Conservation (phyloP, 805 yeast species). For the Hyphopichia homilentoma region DNA sequence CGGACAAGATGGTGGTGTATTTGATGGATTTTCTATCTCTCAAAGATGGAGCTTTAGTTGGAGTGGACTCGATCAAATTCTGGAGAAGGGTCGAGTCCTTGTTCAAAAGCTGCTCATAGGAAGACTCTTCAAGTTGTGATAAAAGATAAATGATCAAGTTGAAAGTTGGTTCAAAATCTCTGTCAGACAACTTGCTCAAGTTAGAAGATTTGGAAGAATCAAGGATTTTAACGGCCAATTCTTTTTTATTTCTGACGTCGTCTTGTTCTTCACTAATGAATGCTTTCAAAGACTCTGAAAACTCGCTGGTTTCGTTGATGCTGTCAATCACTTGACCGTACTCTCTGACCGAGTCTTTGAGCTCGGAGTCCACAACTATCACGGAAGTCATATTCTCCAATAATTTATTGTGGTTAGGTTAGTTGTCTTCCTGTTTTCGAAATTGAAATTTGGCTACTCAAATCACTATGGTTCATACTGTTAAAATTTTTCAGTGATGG, state of each 20-base stretch:
- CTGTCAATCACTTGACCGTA: slow-evolving; percentile 36
- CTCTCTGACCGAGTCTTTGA: slow-evolving; percentile 38
- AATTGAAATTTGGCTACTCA: too few relatives aligned
- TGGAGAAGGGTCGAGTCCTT: slow-evolving; percentile 21
- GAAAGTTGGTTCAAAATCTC: slow-evolving; percentile 44
- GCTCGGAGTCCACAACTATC: slow-evolving; percentile 40
- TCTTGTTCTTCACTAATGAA: slow-evolving; percentile 17
- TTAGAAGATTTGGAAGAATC: slow-evolving; percentile 23
- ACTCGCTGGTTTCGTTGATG: slow-evolving; percentile 21
- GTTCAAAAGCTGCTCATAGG: slow-evolving; percentile 18
- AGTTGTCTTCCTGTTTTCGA: too few relatives aligned
- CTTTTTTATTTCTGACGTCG: slow-evolving; percentile 24
- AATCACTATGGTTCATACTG: too few relatives aligned
- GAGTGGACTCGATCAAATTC: slow-evolving; percentile 28
- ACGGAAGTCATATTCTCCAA: slow-evolving; percentile 34
- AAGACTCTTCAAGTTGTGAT: slow-evolving; percentile 23
- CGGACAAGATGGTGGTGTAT: slow-evolving; percentile 37
- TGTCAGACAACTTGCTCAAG: slow-evolving; percentile 35
- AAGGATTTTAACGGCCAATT: slow-evolving; percentile 24
- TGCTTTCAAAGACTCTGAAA: slow-evolving; percentile 22
- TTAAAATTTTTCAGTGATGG: slow-evolving; percentile 5
- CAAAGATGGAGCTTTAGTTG: slow-evolving; percentile 34
- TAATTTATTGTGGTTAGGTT: too few relatives aligned
- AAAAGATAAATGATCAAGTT: slow-evolving; percentile 36
- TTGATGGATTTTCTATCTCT: slow-evolving; percentile 44